Evolutionary conservation across 2,329 filamentous ascomycete genomes (phyloP).

Genomic region (Zasmidium angulare): DNA sequence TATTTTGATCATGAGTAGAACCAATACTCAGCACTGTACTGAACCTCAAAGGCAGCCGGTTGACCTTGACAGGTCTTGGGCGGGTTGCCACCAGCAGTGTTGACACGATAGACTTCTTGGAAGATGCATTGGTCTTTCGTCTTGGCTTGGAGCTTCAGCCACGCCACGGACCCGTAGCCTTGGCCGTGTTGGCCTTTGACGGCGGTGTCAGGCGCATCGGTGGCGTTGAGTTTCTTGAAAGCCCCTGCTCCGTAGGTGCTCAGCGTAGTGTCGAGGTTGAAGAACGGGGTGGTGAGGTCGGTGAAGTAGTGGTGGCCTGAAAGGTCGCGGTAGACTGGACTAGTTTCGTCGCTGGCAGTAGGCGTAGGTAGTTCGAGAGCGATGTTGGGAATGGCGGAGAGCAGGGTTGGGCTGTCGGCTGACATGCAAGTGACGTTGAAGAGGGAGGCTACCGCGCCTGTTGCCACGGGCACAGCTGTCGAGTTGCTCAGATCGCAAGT

Average conservation of each 20-base stretch:
- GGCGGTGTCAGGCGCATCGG: constrained; percentile 63
- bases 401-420: constrained; percentile 65
- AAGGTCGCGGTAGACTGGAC: constrained; percentile 60
- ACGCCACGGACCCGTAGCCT: constrained; percentile 70
- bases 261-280: constrained; percentile 66
- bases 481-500: constrained; percentile 65
- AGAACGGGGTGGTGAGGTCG: constrained; percentile 69
- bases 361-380: constrained; percentile 63
- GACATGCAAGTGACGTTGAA: constrained; percentile 86
- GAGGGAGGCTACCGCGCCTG: constrained; percentile 77
- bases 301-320: constrained; percentile 82
- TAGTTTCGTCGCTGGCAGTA: constrained; percentile 37
- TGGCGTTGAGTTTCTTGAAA: constrained; percentile 62
- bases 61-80: constrained; percentile 71
- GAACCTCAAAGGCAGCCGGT: constrained; percentile 64
- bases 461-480: constrained; percentile 60
- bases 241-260: constrained; percentile 59
- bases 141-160: constrained; percentile 68
- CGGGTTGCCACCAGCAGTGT: constrained; percentile 77
- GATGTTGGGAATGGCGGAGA: constrained; percentile 64
- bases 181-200: constrained; percentile 56
- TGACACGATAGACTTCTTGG: constrained; percentile 76
- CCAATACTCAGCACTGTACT: constrained; percentile 83
- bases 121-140: constrained; percentile 57
- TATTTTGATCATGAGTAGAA: constrained; percentile 41